phyloP scores from a whole-genome alignment of 805 yeast species.

The Saccharomyces eubayanus region DNA sequence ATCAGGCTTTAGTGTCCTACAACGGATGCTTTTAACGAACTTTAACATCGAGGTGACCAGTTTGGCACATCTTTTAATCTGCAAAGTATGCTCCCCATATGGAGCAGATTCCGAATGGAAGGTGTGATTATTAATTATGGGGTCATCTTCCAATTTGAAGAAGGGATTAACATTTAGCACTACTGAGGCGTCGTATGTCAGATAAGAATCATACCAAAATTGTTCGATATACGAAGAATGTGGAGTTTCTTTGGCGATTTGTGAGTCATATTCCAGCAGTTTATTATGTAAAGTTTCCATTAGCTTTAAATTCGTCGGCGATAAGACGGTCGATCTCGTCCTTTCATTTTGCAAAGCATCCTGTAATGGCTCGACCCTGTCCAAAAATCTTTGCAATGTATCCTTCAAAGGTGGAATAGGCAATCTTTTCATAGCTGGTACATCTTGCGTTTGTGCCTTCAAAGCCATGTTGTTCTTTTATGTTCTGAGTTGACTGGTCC shows the following conservation, averaged over 20 bases:
- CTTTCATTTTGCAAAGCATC: constrained; percentile 58
- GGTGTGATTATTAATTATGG: constrained; percentile 44
- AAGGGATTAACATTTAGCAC: constrained; percentile 86
- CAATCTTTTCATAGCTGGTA: constrained; percentile 32
- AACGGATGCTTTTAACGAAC: constrained; percentile 70
- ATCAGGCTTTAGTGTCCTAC: constrained; percentile 67
- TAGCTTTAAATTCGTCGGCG: constrained; percentile 25
- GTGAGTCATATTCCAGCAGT: constrained; percentile 54
- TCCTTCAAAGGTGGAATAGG: constrained; percentile 74
- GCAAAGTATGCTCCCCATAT: constrained; percentile 34
- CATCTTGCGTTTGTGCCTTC: background rate
- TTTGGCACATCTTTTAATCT: constrained; percentile 73
- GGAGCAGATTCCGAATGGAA: constrained; percentile 23
- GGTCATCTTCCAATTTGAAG: constrained; percentile 84
- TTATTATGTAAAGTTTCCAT: constrained; percentile 45
- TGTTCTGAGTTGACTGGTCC: constrained; percentile 18
- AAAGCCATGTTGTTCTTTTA: constrained; percentile 14
- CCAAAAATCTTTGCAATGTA: constrained; percentile 58
- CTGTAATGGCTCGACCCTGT: constrained; percentile 70
- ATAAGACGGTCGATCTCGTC: constrained; percentile 42
- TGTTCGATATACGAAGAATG: constrained; percentile 82
- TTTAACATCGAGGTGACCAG: constrained; percentile 71
- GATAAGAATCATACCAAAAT: constrained; percentile 88
- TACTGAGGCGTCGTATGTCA: constrained; percentile 80
- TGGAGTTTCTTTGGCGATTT: constrained; percentile 53